Percentiles rank a stretch among this genome's conserved stretches.
phyloP scores from a whole-genome alignment of 345 rosid species.

The Camelina hispida region DNA sequence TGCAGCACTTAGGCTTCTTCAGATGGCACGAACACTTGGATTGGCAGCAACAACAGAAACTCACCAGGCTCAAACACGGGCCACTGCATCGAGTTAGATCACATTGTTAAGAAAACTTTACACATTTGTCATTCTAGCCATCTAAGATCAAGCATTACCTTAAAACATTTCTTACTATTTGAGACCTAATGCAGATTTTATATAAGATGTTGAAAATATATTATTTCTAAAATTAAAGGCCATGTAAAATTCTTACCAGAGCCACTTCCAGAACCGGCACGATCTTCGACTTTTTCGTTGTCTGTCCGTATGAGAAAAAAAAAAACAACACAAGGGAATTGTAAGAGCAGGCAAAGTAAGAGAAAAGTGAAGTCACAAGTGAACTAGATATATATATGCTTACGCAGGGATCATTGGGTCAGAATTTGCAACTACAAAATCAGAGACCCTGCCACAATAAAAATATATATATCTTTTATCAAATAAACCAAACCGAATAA shows the following conservation, averaged over 20 bases:
- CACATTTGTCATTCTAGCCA: background rate
- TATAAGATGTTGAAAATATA: too few species aligned
- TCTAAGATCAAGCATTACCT: slow-evolving; percentile 1
- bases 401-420: slow-evolving; percentile 80
- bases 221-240: background rate
- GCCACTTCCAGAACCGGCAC: slow-evolving; percentile 83
- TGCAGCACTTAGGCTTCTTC: slow-evolving; percentile 56
- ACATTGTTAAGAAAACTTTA: background rate
- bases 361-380: background rate
- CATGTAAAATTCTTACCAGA: slow-evolving; percentile 54
- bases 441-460: slow-evolving; percentile 61
- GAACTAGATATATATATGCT: slow-evolving; percentile 30
- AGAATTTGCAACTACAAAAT: slow-evolving; percentile 68
- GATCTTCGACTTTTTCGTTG: slow-evolving; percentile 58
- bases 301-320: slow-evolving; percentile 47
- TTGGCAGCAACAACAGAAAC: slow-evolving; percentile 78
- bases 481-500: slow-evolving; percentile 18
- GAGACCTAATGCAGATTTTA: background rate
- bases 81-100: slow-evolving; percentile 48
- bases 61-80: slow-evolving; percentile 64
- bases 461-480: background rate
- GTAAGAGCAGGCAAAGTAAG: background rate
- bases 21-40: slow-evolving; percentile 57
- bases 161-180: background rate
- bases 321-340: background rate